Conservation (phyloP, 306 rosid genomes). For the Echinosophora koreensis region DNA sequence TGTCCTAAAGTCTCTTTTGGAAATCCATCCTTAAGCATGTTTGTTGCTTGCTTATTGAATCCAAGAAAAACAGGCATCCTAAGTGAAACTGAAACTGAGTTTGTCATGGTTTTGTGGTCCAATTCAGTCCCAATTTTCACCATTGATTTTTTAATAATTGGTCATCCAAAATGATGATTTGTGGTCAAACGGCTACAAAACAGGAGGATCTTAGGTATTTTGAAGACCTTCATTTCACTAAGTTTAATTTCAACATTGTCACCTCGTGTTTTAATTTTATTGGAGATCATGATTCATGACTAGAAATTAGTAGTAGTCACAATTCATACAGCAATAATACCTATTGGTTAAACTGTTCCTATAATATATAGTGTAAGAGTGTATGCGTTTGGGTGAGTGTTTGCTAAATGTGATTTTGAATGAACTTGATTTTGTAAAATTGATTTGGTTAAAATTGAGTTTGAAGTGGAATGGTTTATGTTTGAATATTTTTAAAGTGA, state of each 20-base stretch:
- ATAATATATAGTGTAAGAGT: not conserved
- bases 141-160: constrained; percentile 44
- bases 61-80: constrained; percentile 88
- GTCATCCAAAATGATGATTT: constrained; percentile 50
- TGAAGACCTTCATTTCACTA: not conserved
- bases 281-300: constrained; percentile 37
- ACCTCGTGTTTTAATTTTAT: constrained; percentile 22
- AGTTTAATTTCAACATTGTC: constrained; percentile 24
- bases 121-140: constrained; percentile 41
- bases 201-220: constrained; percentile 49
- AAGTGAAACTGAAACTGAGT: constrained; percentile 46
- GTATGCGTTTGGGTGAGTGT: too few relatives aligned
- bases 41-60: constrained; percentile 60
- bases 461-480: too few relatives aligned
- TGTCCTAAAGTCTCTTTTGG: constrained; percentile 78
- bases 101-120: constrained; percentile 48
- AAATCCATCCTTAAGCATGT: constrained; percentile 55
- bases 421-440: too few relatives aligned
- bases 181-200: constrained; percentile 57
- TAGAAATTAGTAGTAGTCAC: not conserved
- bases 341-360: not conserved
- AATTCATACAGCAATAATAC: constrained; percentile 1
- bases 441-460: too few relatives aligned
- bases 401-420: too few relatives aligned
- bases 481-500: too few relatives aligned